Conservation (phyloP, 352 stramenopile species). For the Phytophthora ramorum region DNA sequence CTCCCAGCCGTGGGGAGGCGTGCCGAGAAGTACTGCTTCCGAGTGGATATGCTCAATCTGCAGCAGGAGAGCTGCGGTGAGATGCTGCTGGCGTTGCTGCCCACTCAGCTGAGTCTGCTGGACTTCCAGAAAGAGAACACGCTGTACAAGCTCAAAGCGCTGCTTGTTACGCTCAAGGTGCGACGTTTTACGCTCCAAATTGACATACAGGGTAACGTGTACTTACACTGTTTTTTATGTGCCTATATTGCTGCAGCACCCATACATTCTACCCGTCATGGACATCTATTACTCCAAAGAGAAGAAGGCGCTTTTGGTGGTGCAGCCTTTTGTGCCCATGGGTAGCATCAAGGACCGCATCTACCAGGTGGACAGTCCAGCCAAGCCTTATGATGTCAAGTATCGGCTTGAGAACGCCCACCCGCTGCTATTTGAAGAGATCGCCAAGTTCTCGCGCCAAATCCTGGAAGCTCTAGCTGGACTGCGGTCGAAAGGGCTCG, state of each 20-base stretch:
- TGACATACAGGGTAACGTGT: neutral
- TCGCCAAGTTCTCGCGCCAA: slow-evolving; percentile 68
- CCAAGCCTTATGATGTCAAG: slow-evolving; percentile 56
- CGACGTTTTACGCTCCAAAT: slow-evolving; percentile 5
- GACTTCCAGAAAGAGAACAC: slow-evolving; percentile 64
- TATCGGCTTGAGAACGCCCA: slow-evolving; percentile 52
- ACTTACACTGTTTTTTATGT: neutral
- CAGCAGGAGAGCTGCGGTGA: slow-evolving; percentile 56
- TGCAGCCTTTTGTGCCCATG: slow-evolving; percentile 62
- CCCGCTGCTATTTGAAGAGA: slow-evolving; percentile 48
- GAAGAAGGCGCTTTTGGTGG: slow-evolving; percentile 68
- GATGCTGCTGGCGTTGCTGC: slow-evolving; percentile 71
- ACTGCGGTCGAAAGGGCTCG: slow-evolving; percentile 63
- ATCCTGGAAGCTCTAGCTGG: slow-evolving; percentile 65
- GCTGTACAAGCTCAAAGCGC: slow-evolving; percentile 76
- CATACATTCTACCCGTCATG: slow-evolving; percentile 72
- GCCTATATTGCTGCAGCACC: slow-evolving; percentile 44
- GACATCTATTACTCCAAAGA: slow-evolving; percentile 75
- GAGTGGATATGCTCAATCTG: slow-evolving; percentile 76
- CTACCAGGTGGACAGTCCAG: slow-evolving; percentile 48
- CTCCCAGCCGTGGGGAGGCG: slow-evolving; percentile 63
- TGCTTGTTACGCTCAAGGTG: slow-evolving; percentile 81
- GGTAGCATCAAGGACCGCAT: slow-evolving; percentile 79
- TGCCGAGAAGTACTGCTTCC: slow-evolving; percentile 74
- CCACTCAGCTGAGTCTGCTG: slow-evolving; percentile 60